Evolutionary conservation across 306 rosid genomes (phyloP).

Genomic region (Quercus gilva): DNA sequence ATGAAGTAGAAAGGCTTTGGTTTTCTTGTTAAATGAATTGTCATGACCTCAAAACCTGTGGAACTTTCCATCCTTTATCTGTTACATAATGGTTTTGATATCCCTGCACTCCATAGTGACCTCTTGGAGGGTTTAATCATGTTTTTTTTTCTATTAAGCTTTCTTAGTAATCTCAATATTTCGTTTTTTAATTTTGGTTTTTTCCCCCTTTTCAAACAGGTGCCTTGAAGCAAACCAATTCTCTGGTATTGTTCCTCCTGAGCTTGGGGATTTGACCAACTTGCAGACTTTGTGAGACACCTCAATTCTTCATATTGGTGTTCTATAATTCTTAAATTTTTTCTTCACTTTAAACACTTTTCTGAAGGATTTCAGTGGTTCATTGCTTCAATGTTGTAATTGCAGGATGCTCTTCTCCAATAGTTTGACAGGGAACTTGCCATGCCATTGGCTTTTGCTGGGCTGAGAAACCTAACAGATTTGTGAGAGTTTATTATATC

Average conservation of each 20-base stretch:
- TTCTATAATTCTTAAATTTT: not conserved
- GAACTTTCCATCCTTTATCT: no score
- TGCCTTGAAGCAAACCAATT: constrained; percentile 34
- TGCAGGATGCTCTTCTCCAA: constrained; percentile 26
- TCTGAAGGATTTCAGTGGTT: no score
- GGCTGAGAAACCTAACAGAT: constrained; percentile 6
- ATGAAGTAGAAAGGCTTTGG: no score
- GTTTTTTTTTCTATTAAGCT: no score
- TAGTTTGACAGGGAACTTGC: constrained; percentile 20
- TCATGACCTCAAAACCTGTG: no score
- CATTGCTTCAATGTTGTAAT: not conserved
- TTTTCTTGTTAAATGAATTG: no score
- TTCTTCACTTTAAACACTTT: not conserved
- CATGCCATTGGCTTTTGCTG: constrained; percentile 18
- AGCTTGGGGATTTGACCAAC: constrained; percentile 30
- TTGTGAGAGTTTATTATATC: constrained; percentile 2
- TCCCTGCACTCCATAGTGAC: no score
- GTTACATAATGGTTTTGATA: no score
- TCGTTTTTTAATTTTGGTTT: no score
- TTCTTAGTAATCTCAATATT: no score
- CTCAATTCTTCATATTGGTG: not conserved
- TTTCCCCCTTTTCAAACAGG: not conserved
- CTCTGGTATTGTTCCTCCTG: constrained; percentile 33
- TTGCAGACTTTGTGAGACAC: constrained; percentile 13
- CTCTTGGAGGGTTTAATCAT: no score